Conservation (phyloP, 169 alveolate species). For the Eimeria maxima region DNA sequence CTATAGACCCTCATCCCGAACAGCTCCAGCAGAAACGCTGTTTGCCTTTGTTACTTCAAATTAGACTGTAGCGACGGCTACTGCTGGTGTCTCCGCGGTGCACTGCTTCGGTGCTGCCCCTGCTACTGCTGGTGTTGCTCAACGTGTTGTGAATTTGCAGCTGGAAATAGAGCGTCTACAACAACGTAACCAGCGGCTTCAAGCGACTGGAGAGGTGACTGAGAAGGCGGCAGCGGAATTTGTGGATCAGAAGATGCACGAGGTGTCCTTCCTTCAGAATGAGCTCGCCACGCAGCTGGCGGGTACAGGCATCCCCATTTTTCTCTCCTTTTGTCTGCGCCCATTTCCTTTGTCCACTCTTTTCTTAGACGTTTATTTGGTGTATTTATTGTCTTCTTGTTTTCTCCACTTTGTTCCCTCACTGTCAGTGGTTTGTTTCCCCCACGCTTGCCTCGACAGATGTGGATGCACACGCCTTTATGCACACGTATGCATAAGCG, state of each 20-base stretch:
- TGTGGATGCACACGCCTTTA: not conserved
- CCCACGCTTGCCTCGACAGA: not conserved
- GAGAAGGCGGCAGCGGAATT: slow-evolving; percentile 85
- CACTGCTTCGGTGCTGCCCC: not conserved
- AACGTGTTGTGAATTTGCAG: not conserved
- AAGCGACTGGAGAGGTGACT: slow-evolving; percentile 82
- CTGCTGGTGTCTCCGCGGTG: not conserved
- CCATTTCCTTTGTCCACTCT: not conserved
- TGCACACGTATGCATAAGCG: not conserved
- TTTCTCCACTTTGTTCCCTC: not conserved
- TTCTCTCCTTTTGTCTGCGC: not conserved
- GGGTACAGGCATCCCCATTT: slow-evolving; percentile 31
- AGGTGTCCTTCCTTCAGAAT: slow-evolving; percentile 77
- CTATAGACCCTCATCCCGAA: not conserved
- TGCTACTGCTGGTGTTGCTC: not conserved
- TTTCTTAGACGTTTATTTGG: not conserved
- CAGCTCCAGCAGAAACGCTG: not conserved
- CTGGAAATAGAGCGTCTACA: slow-evolving; percentile 76
- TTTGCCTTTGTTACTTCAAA: not conserved
- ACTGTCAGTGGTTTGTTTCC: not conserved
- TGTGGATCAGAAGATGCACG: slow-evolving; percentile 81
- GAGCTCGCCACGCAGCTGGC: slow-evolving; percentile 82
- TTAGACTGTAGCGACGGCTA: not conserved
- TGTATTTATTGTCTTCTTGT: not conserved
- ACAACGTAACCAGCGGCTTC: slow-evolving; percentile 72